Percentiles rank a stretch among this genome's conserved stretches.
Evolutionary conservation across 2,329 filamentous ascomycete species (phyloP).

Genomic region (Fusarium tuaranense): DNA sequence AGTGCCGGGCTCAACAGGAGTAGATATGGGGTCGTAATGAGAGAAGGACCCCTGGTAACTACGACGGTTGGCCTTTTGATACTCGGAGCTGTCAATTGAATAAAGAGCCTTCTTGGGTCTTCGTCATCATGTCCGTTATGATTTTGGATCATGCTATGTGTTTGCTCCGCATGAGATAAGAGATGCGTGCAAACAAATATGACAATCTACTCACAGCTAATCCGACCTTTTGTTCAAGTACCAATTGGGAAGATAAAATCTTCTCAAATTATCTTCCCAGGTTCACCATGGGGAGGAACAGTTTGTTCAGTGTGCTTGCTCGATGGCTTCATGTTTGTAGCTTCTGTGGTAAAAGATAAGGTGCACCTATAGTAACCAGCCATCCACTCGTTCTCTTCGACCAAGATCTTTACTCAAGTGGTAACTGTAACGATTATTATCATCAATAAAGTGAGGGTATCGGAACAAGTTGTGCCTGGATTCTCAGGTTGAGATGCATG

Average conservation of each 20-base stretch:
- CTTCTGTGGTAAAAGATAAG: neutral
- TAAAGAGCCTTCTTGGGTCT: neutral
- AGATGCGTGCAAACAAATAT: neutral
- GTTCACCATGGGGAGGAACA: neutral
- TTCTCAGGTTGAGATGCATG: neutral
- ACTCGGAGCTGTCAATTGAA: neutral
- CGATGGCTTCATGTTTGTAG: neutral
- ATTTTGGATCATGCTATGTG: neutral
- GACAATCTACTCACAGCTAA: neutral
- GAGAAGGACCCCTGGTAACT: neutral
- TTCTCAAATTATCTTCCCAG: neutral
- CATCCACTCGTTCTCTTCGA: neutral
- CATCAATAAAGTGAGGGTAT: neutral
- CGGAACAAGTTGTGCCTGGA: neutral
- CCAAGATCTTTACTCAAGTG: neutral
- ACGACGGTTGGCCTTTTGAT: neutral
- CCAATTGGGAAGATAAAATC: neutral
- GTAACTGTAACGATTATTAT: neutral
- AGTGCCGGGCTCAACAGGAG: neutral
- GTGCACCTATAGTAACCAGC: neutral
- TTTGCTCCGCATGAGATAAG: neutral
- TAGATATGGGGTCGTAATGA: neutral
- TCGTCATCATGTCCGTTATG: neutral
- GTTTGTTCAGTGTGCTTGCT: neutral
- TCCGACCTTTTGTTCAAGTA: neutral